Base-by-base conservation (phyloP, 2,329 filamentous ascomycete genomes). In the Microcyclosporella mali region DNA sequence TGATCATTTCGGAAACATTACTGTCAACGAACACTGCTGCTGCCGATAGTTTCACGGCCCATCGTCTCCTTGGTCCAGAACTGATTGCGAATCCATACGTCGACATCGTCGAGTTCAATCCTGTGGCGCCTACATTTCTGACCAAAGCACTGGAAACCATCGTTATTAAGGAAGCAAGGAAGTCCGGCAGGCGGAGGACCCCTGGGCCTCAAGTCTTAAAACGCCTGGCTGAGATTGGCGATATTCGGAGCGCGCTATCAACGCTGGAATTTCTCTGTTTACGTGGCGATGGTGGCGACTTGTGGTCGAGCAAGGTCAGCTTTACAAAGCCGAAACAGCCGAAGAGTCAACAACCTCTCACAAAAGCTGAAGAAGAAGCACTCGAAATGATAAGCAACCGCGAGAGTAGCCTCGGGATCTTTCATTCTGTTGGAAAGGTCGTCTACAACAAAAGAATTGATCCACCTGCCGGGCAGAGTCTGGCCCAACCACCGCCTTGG, bases 381-480 rank as follows among this genome's bases (percentile, higher is more conserved):
- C 66, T 97, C 8, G 80, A 88, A 58, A 70, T 92, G 46, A 78
- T 97, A 16, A 88, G 85, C 1, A 87, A 89, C 58, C 79, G 92
- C 43, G 92, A 97, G 67, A 83, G 85, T 12, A 95, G 84, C 50
- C 71, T 98, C 2, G 92, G 90, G 1, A 88, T 98, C 38, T 98
- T 98, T 59, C 92, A 98, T 63, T 88, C 92, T 0, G 85, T 97
- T 10, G 92, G 90, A 3, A 95, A 92, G 61, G 86, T 98, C 2
- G 82, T 97, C 1, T 94, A 97, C 69, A 98, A 98, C 69, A 98
- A 95, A 63, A 78, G 92, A 34, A 76, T 84, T 16, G 79, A 83
- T 19, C 61, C 64, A 3, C 66, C 72, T 10, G 54, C 63, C 33
- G 56, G 60, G 33, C 47, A 46, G 10, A 46, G 41, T 11, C 53